These are phyloP conservation scores for Pleurostoma richardsiae DNA, from an alignment of 2,329 filamentous ascomycete species.

Conservation along the genomic window DNA sequence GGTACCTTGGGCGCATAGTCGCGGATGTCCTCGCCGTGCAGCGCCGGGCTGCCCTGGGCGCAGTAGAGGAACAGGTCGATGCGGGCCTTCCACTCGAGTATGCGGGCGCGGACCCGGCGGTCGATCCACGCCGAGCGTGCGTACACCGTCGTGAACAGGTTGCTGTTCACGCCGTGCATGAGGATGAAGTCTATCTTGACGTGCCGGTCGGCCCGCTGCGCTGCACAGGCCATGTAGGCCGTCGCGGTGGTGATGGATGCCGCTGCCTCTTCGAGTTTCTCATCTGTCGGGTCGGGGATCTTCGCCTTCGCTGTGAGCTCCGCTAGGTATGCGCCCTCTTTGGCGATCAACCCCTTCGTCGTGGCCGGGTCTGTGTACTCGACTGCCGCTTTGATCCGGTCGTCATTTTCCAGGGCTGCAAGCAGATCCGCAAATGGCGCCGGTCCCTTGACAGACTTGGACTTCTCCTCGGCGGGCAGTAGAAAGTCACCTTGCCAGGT, in stretches of 20 bases:
- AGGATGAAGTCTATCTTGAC: constrained; percentile 57
- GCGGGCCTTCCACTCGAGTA: constrained; percentile 58
- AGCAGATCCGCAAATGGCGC: not conserved
- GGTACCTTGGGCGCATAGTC: constrained; percentile 36
- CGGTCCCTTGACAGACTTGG: constrained; percentile 3
- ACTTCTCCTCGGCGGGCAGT: constrained; percentile 31
- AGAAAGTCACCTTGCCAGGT: constrained; percentile 40
- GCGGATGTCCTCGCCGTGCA: constrained; percentile 42
- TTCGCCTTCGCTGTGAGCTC: constrained; percentile 33
- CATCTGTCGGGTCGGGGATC: constrained; percentile 3
- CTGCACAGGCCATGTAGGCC: constrained; percentile 18
- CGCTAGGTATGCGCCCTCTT: constrained; percentile 47
- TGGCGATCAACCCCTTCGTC: constrained; percentile 24
- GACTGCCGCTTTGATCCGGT: not conserved
- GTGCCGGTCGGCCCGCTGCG: constrained; percentile 46
- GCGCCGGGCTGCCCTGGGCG: constrained; percentile 42
- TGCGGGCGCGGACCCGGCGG: constrained; percentile 38
- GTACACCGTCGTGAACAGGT: constrained; percentile 48
- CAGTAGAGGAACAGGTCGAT: constrained; percentile 53
- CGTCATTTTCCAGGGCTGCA: not conserved
- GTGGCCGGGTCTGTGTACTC: not conserved
- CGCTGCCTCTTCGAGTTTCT: constrained; percentile 32
- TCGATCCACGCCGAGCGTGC: constrained; percentile 21
- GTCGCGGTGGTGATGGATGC: constrained; percentile 53
- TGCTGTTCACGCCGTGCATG: constrained; percentile 53